Evolutionary conservation across 192 early-diverging fungal genomes (phyloP).

Genomic region (Coemansia sp.): DNA sequence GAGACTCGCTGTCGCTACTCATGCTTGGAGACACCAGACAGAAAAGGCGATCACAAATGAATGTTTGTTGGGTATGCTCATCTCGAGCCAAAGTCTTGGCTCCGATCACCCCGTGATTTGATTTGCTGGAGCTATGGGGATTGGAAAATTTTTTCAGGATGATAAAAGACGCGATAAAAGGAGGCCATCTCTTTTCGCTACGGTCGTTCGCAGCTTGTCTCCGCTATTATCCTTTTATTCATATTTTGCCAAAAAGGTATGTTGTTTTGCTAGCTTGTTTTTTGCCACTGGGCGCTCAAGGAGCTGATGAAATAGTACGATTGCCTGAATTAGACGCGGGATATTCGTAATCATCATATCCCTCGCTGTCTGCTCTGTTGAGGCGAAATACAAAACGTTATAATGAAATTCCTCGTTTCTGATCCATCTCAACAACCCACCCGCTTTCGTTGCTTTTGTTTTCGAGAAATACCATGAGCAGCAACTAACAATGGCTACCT

Average conservation of each 20-base stretch:
- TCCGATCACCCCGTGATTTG: neutral
- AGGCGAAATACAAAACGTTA: conserved; percentile 22
- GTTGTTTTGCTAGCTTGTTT: neutral
- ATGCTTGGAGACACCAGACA: neutral
- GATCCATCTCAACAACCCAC: conserved; percentile 12
- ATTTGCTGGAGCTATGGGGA: neutral
- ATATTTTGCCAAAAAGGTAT: neutral
- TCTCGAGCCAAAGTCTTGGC: neutral
- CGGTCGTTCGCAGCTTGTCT: neutral
- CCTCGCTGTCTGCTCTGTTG: conserved; percentile 55
- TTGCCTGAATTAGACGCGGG: conserved; percentile 53
- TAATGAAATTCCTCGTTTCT: conserved; percentile 56
- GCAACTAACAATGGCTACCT: neutral
- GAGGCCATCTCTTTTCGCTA: neutral
- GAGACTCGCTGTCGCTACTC: neutral
- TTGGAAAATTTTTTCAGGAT: neutral
- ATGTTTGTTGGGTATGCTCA: neutral
- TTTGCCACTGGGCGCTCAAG: conserved; percentile 3
- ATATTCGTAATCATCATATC: conserved; percentile 44
- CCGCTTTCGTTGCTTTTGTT: neutral
- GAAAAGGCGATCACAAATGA: neutral
- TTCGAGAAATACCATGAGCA: neutral
- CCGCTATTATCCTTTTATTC: neutral
- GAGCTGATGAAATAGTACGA: conserved; percentile 52
- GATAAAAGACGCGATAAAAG: neutral